These are phyloP conservation scores for Apiospora malaysiana DNA, from an alignment of 2,329 filamentous ascomycete species.

Conservation along the genomic window DNA sequence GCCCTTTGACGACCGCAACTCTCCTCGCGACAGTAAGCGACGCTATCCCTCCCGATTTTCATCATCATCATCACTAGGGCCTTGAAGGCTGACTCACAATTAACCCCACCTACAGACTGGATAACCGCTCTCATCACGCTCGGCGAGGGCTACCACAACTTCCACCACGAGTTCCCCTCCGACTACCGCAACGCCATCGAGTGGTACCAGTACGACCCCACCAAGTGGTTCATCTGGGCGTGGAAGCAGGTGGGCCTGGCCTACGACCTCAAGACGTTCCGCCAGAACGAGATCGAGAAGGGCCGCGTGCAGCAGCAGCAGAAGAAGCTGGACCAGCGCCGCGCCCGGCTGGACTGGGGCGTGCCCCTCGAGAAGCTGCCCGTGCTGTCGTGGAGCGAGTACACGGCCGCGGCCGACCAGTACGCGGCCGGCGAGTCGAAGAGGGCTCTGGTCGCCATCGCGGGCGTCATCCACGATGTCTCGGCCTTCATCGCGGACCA, in stretches of 20 bases:
- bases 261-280: slow-evolving; percentile 72
- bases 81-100: background rate
- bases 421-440: slow-evolving; percentile 43
- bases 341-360: slow-evolving; percentile 69
- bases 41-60: background rate
- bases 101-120: slow-evolving; percentile 39
- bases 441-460: slow-evolving; percentile 63
- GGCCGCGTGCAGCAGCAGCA: slow-evolving; percentile 69
- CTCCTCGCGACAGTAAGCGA: slow-evolving; percentile 63
- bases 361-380: slow-evolving; percentile 60
- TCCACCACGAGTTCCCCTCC: slow-evolving; percentile 75
- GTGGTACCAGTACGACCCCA: slow-evolving; percentile 74
- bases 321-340: slow-evolving; percentile 72
- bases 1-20: slow-evolving; percentile 75
- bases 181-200: slow-evolving; percentile 75
- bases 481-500: slow-evolving; percentile 71
- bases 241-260: slow-evolving; percentile 72
- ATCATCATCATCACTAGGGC: background rate
- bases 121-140: slow-evolving; percentile 71
- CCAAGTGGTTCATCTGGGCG: slow-evolving; percentile 72
- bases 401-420: slow-evolving; percentile 65
- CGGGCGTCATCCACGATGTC: slow-evolving; percentile 70
- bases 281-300: slow-evolving; percentile 72
- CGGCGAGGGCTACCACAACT: slow-evolving; percentile 75
- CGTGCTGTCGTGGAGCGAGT: slow-evolving; percentile 62